Evolutionary conservation across 129 eudicot species (phyloP), one percentile per base, ranked within the genome.

Genomic region (Solidago caesia): DNA sequence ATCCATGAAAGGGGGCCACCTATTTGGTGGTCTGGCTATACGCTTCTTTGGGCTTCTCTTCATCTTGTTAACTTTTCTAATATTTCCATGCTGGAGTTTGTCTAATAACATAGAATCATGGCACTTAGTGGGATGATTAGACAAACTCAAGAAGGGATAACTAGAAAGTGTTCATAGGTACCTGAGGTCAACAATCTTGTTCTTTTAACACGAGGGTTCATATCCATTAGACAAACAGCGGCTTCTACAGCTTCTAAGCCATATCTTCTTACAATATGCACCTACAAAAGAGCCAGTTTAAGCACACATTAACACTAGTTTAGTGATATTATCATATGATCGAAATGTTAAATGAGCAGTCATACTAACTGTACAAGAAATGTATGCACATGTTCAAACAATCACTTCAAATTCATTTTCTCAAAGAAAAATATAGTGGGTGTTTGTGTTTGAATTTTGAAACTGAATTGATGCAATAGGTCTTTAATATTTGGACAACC

Each of bases 201-300:
- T 70, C 49, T 70, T 52, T 70, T 70, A 70, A 70, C 75, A 2
- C 75, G 75, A 51, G 74, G 75, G 29, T 70, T 63, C 75, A 70
- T 51, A 51, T 53, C 75, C 75, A 70, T 53, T 70, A 70, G 48
- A 39, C 75, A 51, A 27, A 53, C 21, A 8, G 75, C 75, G 13
- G 64, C 75, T 70, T 70, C 73, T 12, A 69, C 73, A 13, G 73
- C 45, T 26, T 69, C 75, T 52, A 70, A 52, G n/a, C 75, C 49
- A 14, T 70, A 70, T 70, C 75, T 70, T 70, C 75, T 70, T 52
- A 70, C 75, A 27, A 70, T 52, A 51, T 70, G 75, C 48, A 70
- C 75, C 75, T 70, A 33, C 29, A 70, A 52, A 53, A 33, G 11
- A 43, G 48, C 27, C 14, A 4, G 49, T 44, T 44, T 46, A 21